These are phyloP conservation scores for Gossypium gossypioides DNA, from an alignment of 441 rosid species.

Conservation along the genomic window DNA sequence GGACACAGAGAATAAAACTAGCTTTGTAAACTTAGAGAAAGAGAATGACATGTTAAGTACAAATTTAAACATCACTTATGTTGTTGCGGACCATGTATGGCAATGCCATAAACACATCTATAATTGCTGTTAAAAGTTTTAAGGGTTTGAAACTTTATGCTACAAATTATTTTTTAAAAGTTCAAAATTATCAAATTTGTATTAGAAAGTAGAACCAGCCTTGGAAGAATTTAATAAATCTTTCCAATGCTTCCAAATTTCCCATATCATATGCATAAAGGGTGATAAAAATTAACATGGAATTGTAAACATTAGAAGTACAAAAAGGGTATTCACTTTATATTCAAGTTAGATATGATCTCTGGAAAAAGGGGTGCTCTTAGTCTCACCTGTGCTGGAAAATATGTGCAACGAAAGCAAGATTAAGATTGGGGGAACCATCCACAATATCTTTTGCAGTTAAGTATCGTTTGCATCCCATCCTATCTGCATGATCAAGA, in stretches of 20 bases:
- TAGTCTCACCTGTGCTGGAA: conserved; percentile 78
- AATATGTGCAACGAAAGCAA: conserved; percentile 91
- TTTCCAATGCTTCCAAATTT: neutral
- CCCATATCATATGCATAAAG: neutral
- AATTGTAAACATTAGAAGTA: neutral
- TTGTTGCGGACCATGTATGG: neutral
- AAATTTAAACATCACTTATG: neutral
- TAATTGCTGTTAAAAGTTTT: neutral
- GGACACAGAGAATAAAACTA: too few species aligned
- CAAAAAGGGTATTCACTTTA: neutral
- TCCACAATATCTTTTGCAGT: conserved; percentile 85
- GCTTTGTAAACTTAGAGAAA: neutral
- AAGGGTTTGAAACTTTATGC: neutral
- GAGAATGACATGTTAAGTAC: neutral
- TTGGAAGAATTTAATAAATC: neutral
- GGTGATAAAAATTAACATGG: neutral
- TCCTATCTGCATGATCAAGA: conserved; percentile 87
- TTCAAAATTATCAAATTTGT: neutral
- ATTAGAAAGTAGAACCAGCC: neutral
- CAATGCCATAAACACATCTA: neutral
- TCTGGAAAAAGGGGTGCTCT: neutral
- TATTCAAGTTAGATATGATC: conserved; percentile 3
- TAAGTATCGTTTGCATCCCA: conserved; percentile 91
- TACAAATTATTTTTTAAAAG: neutral
- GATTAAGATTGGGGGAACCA: conserved; percentile 95